Evolutionary conservation across 208 protist species (phyloP).

Genomic region (Angomonas deanei): DNA sequence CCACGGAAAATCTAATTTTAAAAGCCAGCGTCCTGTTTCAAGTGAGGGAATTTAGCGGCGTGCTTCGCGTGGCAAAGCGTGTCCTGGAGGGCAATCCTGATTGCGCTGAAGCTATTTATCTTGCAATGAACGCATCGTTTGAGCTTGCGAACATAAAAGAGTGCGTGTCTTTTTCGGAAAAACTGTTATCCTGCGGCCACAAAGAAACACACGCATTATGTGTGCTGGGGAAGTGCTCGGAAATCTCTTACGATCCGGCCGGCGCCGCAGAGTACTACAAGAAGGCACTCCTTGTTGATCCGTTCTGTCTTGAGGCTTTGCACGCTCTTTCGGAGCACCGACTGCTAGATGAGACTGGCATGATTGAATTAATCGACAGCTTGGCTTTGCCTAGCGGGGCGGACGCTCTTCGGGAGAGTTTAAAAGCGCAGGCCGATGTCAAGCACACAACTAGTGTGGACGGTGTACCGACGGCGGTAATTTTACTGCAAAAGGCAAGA

Average conservation of each 20-base stretch:
- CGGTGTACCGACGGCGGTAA: too few species aligned
- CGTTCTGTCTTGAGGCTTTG: slow-evolving; percentile 70
- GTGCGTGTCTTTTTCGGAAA: slow-evolving; percentile 35
- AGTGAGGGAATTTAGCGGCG: slow-evolving; percentile 59
- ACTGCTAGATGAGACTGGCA: slow-evolving; percentile 41
- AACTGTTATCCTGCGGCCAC: slow-evolving; percentile 12
- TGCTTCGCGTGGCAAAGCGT: slow-evolving; percentile 32
- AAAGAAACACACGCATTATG: slow-evolving; percentile 56
- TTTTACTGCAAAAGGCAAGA: slow-evolving; percentile 36
- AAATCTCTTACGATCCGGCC: slow-evolving; percentile 49
- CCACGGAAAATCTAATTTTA: slow-evolving; percentile 27
- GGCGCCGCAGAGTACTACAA: slow-evolving; percentile 61
- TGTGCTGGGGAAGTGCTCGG: slow-evolving; percentile 66
- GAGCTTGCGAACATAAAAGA: slow-evolving; percentile 62
- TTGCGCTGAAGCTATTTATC: slow-evolving; percentile 26
- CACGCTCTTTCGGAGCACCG: slow-evolving; percentile 57
- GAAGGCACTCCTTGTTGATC: slow-evolving; percentile 53
- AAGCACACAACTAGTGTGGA: too few species aligned
- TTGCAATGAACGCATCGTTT: slow-evolving; percentile 65
- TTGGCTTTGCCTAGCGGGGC: background rate
- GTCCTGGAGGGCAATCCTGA: slow-evolving; percentile 17
- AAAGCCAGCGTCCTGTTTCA: slow-evolving; percentile 50
- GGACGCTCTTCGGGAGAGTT: slow-evolving; percentile 19
- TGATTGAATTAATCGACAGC: background rate
- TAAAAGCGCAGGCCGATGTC: slow-evolving; percentile 13